Evolutionary conservation across 768 basidiomycete genomes (phyloP), one percentile per base, ranked within the genome.

Genomic region (Suillus cothurnatus): DNA sequence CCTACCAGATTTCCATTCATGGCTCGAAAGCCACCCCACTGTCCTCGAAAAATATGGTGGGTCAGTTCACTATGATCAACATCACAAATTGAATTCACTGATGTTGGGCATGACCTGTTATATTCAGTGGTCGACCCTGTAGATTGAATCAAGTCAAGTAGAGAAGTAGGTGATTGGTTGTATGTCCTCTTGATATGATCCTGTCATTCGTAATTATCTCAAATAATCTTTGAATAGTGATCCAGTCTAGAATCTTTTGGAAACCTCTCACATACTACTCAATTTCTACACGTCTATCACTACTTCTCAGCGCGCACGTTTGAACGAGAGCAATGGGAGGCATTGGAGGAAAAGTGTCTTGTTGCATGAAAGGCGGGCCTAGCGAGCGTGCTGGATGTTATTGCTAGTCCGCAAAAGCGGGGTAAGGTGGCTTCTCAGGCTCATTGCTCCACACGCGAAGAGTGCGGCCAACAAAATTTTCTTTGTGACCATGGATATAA

Each of bases 91-190:
- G 34, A 34, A 9, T 34, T 87, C 91, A 0, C 82, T 95, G 38
- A 92, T 71, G 83, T 93, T 39, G 92, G 92, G 11, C 85, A 86
- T 55, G 87, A 89, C 69, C 80, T 96, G 17, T 77, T 89, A 0
- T 95, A 95, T 75, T 74, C 85, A 12, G 84, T 82, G 70, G 86
- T 80, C 86, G 34, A 81, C 85, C 15, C 77, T 95, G 52, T 85
- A 92, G 68, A 86, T 93, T 9, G 83, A 87, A 31, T 66, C 76
- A 26, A 79, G 84, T 31, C 81, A 92, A 65, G 92, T 95, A 34
- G 94, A 95, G 74, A 88, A 85, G 71, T 95, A 93, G 92, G 87
- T 88, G 47, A 95, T 95, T 67, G 92, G 95, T 77, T 89, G 93
- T 94, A 71, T 66, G 81, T 68, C 15, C 36, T 55, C 62, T 61